Conservation (phyloP, 2,329 filamentous ascomycete species). For the Arthrinium phaeospermum region DNA sequence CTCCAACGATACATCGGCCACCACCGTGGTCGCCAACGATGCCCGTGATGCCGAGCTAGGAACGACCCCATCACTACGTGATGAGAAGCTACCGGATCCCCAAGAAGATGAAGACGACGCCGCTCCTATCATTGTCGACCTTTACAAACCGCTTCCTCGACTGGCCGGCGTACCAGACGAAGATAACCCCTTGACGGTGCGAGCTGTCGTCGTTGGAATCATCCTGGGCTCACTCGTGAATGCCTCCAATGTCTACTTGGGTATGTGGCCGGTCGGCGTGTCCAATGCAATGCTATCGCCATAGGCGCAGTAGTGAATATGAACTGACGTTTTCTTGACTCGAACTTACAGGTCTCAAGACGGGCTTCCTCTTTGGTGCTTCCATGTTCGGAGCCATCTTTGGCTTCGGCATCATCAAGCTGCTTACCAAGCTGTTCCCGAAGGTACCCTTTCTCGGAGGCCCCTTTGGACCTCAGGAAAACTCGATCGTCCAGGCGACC, state of each 20-base stretch:
- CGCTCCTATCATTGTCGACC: conserved; percentile 34
- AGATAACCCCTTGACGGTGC: conserved; percentile 53
- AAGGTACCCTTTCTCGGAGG: conserved; percentile 59
- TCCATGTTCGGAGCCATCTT: conserved; percentile 57
- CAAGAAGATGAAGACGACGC: neutral
- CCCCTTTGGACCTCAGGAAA: conserved; percentile 61
- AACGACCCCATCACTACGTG: neutral
- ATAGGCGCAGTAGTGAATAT: neutral
- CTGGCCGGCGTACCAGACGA: conserved; percentile 40
- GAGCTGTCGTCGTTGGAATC: conserved; percentile 58
- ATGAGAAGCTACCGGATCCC: neutral
- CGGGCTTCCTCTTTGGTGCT: conserved; percentile 52
- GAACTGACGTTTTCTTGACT: neutral
- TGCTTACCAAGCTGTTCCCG: conserved; percentile 46
- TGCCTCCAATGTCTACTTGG: conserved; percentile 63
- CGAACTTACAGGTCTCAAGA: conserved; percentile 47
- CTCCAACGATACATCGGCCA: conserved; percentile 7
- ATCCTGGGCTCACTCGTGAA: conserved; percentile 60
- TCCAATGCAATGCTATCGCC: conserved; percentile 2
- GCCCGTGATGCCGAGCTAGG: conserved; percentile 13
- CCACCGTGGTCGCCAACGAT: neutral
- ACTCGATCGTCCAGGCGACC: conserved; percentile 60
- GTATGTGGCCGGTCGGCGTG: conserved; percentile 35
- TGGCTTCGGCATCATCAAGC: conserved; percentile 61
- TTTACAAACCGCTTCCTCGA: conserved; percentile 47